Conservation (phyloP, 352 stramenopile genomes). For the Pythium utonaiense region DNA sequence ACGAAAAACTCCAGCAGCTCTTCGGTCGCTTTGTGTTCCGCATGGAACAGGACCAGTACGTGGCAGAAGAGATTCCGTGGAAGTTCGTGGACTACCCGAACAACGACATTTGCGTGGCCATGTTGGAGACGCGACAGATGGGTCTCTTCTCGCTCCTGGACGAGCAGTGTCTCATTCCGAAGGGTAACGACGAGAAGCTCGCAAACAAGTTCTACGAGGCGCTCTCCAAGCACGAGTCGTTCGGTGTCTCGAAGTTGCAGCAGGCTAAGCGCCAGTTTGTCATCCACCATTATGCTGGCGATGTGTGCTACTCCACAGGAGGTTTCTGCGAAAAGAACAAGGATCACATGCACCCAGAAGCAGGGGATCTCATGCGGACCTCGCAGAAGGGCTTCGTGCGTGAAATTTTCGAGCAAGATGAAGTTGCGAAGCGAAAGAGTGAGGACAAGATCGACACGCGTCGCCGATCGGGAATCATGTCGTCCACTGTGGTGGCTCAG, state of each 20-base stretch:
- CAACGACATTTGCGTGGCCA: conserved; percentile 75
- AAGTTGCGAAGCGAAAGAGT: conserved; percentile 23
- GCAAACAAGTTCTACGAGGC: conserved; percentile 82
- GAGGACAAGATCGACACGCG: conserved; percentile 35
- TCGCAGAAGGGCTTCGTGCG: conserved; percentile 67
- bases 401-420: conserved; percentile 56
- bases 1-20: conserved; percentile 86
- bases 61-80: conserved; percentile 86
- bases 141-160: conserved; percentile 83
- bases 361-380: conserved; percentile 64
- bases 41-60: conserved; percentile 84
- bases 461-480: conserved; percentile 75
- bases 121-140: conserved; percentile 73
- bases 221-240: conserved; percentile 58
- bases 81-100: conserved; percentile 86
- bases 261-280: conserved; percentile 81
- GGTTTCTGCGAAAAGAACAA: conserved; percentile 91
- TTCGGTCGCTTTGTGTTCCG: conserved; percentile 82
- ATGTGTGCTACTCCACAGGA: conserved; percentile 76
- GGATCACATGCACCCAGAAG: conserved; percentile 83
- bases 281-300: conserved; percentile 83
- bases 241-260: conserved; percentile 69
- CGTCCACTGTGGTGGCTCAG: conserved; percentile 83
- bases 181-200: conserved; percentile 78
- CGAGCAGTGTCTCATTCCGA: conserved; percentile 82